Base-by-base conservation (phyloP, 2,329 filamentous ascomycete genomes). In the Talaromyces funiculosus region DNA sequence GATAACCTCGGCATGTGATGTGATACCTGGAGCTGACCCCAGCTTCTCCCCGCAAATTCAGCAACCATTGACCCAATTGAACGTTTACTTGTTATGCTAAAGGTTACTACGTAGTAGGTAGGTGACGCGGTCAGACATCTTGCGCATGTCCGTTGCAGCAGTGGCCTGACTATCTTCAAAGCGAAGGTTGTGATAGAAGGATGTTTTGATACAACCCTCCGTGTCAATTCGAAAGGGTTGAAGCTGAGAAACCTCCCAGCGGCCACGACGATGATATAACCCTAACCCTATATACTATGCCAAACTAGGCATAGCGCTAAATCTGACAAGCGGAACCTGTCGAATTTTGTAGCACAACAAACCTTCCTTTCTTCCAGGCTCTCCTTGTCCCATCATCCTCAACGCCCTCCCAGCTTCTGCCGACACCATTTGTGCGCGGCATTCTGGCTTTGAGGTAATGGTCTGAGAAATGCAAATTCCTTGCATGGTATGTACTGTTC, bases 1-100 rank as follows among this genome's bases (percentile, higher is more conserved):
- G 49, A 53, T 6, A 38, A 24, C 60, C 60, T 58, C 60, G 60
- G 60, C 60, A 61, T 61, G 60, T 61, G 60, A 61, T 61, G 60
- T 61, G 60, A 61, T 42, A 45, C 18, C 24, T 18, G 12, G 38
- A 12, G 31, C 22, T 47, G 43, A 29, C 43, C 24, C 18, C 43
- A 47, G 43, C 29, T 16, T 35, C 51, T 54, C 51, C 33, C 51
- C 33, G 20, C 33, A 24, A 26, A 26, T 35, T n/a, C 3, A 16
- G 22, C 18, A 1, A 6, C 18, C 5, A n/a, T 12, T 16, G n/a
- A 14, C 8, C 47, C 47, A 51, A 22, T 51, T 20, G 26, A 51
- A 8, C 5, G 3, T 51, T 10, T 42, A 42, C 16, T 38, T 38
- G 14, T n/a, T 18, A 16, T 16, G 14, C 20, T n/a, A n/a, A n/a